A percentile compares a stretch with the other conserved stretches of the same genome.
Conservation (phyloP, 148 eudicot genomes). For the Chenopodium berlandieri region DNA sequence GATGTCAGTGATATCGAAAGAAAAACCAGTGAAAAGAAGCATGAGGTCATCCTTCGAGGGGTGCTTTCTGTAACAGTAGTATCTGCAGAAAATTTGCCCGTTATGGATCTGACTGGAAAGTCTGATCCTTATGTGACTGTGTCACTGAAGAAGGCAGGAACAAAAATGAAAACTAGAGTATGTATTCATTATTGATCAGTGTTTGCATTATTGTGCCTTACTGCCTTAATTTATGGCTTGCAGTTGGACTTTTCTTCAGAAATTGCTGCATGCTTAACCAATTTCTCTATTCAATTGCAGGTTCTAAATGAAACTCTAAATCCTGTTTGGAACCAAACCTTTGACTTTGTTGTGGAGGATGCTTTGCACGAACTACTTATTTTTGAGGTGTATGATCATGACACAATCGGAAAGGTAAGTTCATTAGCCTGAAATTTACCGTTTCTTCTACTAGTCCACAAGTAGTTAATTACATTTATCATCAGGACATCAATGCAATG, state of each 20-base stretch:
- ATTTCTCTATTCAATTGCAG: conserved; percentile 38
- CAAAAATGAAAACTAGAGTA: conserved; percentile 81
- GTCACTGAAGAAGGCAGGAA: conserved; percentile 56
- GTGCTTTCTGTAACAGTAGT: conserved; percentile 80
- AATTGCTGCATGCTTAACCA: not conserved
- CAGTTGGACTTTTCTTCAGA: not conserved
- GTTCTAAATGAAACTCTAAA: conserved; percentile 67
- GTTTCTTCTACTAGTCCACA: not conserved
- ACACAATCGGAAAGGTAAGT: conserved; percentile 86
- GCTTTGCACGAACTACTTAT: conserved; percentile 79
- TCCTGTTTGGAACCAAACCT: conserved; percentile 96
- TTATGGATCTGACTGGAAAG: conserved; percentile 69
- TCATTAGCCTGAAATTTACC: not conserved
- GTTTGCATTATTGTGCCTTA: not conserved
- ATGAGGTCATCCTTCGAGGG: conserved; percentile 66
- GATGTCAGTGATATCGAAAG: conserved; percentile 41
- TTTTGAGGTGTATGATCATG: conserved; percentile 80
- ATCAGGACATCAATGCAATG: not conserved
- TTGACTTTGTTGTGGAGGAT: conserved; percentile 86
- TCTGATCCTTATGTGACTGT: conserved; percentile 83
- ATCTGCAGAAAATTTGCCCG: conserved; percentile 72
- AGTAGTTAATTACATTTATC: not conserved
- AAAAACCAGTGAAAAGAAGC: conserved; percentile 41
- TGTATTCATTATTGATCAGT: conserved; percentile 13
- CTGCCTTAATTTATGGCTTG: not conserved